These are phyloP conservation scores for Saccharum hybrid DNA, from an alignment of 202 grass and related monocot species.

Conservation along the genomic window DNA sequence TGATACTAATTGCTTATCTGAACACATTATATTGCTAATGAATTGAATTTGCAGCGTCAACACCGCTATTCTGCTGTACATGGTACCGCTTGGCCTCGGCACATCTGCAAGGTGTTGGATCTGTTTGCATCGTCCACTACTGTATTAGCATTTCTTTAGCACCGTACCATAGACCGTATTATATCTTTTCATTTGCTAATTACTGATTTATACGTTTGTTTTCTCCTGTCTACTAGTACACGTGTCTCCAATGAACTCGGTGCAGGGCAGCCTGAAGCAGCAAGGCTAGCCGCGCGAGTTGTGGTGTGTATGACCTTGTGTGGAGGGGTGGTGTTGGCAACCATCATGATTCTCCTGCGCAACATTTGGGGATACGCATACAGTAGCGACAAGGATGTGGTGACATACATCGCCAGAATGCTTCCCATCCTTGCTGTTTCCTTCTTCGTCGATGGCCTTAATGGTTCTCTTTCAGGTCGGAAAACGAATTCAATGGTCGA, in stretches of 20 bases:
- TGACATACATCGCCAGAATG: conserved; percentile 16
- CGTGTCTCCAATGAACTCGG: conserved; percentile 20
- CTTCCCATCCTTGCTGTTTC: conserved; percentile 8
- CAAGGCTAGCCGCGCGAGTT: background rate
- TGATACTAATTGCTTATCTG: too few relatives aligned
- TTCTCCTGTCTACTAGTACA: background rate
- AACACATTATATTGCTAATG: too few relatives aligned
- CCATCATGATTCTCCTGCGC: conserved; percentile 15
- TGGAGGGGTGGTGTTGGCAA: background rate
- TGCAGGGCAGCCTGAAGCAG: background rate
- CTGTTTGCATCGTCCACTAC: background rate
- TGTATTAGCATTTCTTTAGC: too few relatives aligned
- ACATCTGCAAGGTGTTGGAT: background rate
- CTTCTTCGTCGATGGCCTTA: background rate
- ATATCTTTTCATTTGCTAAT: too few relatives aligned
- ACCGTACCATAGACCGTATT: too few relatives aligned
- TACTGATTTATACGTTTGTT: too few relatives aligned
- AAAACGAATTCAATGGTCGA: background rate
- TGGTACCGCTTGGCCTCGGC: conserved; percentile 12
- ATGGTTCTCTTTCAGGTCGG: background rate
- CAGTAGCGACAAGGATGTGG: background rate
- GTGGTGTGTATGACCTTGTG: conserved; percentile 6
- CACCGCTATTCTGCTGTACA: background rate
- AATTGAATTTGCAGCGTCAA: background rate
- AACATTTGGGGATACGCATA: background rate